Evolutionary conservation across 106 monocot genomes (phyloP).

Genomic region (Platanthera guangdongensis): DNA sequence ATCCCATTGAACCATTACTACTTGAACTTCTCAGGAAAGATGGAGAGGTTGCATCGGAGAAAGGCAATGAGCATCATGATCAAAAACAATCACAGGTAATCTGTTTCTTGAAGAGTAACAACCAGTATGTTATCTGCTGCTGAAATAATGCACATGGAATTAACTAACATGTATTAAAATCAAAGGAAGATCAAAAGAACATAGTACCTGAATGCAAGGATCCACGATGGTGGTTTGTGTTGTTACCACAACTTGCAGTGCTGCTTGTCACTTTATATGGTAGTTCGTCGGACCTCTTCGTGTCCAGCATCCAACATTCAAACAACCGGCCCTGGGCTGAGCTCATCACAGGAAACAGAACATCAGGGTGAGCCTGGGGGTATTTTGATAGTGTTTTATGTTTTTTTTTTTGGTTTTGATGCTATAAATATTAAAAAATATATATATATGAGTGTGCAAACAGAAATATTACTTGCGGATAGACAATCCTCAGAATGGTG

Average conservation of each 20-base stretch:
- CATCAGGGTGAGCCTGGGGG: too few relatives aligned
- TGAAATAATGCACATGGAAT: background rate
- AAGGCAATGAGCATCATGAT: conserved; percentile 19
- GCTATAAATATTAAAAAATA: too few relatives aligned
- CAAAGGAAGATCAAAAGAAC: background rate
- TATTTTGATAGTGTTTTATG: too few relatives aligned
- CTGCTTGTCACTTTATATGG: conserved; percentile 17
- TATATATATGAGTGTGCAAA: too few relatives aligned
- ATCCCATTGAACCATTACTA: conserved; percentile 28
- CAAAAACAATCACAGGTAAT: conserved; percentile 16
- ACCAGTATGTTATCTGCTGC: conserved; percentile 24
- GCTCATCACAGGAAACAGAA: too few relatives aligned
- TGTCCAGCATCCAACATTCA: too few relatives aligned
- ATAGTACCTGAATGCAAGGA: conserved; percentile 22
- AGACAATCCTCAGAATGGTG: too few relatives aligned
- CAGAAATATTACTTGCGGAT: too few relatives aligned
- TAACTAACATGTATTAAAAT: background rate
- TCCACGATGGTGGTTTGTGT: background rate
- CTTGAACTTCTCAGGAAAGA: conserved; percentile 27
- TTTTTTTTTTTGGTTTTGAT: too few relatives aligned
- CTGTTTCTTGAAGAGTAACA: conserved; percentile 24
- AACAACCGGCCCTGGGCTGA: too few relatives aligned
- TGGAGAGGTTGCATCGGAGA: background rate
- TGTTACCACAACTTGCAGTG: background rate
- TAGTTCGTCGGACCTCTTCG: too few relatives aligned